phyloP scores from a whole-genome alignment of 2,329 filamentous ascomycete genomes.

The Fusarium anguioides region DNA sequence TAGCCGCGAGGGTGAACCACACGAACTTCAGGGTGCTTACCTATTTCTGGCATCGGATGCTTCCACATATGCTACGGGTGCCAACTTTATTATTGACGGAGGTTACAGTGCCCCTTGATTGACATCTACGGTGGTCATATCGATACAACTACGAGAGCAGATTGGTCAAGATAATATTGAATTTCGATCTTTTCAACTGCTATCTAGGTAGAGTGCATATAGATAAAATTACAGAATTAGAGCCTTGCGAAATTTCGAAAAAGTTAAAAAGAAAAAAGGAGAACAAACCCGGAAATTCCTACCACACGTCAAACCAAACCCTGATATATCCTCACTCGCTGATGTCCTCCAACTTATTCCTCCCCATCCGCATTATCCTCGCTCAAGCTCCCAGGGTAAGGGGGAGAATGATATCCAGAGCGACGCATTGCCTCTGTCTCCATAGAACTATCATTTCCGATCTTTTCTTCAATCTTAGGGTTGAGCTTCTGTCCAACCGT shows the following conservation, averaged over 20 bases:
- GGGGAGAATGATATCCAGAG: constrained; percentile 12
- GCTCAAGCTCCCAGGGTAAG: constrained; percentile 2
- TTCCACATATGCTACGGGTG: constrained; percentile 49
- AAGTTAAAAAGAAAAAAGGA: not conserved
- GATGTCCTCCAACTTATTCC: not conserved
- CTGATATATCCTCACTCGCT: not conserved
- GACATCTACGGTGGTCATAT: no score
- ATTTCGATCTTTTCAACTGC: not conserved
- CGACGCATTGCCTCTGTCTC: not conserved
- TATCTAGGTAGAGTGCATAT: not conserved
- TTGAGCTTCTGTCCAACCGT: not conserved
- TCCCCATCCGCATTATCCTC: not conserved
- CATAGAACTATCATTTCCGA: not conserved
- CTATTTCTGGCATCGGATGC: constrained; percentile 47
- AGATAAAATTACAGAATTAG: not conserved
- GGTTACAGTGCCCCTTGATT: constrained; percentile 46
- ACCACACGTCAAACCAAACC: not conserved
- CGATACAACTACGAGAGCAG: not conserved
- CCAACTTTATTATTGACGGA: constrained; percentile 48
- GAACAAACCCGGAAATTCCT: not conserved
- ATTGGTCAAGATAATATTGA: not conserved
- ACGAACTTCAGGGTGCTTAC: constrained; percentile 44
- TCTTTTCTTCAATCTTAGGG: not conserved
- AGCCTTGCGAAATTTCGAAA: not conserved
- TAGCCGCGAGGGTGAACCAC: constrained; percentile 45